Conservation (phyloP, 352 stramenopile species). For the Pythium brassicae region DNA sequence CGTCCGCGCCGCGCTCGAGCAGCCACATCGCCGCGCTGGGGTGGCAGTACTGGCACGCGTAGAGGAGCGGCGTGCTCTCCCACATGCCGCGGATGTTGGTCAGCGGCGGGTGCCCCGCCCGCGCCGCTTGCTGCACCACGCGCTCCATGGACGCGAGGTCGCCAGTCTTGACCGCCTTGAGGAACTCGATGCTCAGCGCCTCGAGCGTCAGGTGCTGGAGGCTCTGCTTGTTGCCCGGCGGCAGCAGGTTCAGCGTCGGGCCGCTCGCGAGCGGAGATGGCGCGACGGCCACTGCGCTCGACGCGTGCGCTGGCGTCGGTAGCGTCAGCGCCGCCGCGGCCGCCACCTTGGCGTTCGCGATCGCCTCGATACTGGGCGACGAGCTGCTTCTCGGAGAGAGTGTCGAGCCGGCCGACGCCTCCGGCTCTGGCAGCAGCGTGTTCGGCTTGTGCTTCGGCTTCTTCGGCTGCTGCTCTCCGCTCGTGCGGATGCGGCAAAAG, state of each 20-base stretch:
- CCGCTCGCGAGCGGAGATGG: not conserved
- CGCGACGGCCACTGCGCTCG: not conserved
- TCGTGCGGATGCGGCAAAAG: conserved; percentile 9
- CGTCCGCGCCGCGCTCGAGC: conserved; percentile 34
- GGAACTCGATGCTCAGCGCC: conserved; percentile 51
- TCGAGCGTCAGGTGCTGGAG: conserved; percentile 25
- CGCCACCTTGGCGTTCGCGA: conserved; percentile 6
- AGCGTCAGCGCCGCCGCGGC: too few species aligned
- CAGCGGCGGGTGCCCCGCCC: conserved; percentile 12
- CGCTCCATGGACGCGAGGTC: conserved; percentile 34
- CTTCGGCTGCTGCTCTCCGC: conserved; percentile 6
- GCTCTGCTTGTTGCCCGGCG: conserved; percentile 6
- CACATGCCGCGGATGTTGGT: conserved; percentile 78
- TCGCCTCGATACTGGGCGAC: conserved; percentile 5
- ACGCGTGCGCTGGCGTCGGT: not conserved
- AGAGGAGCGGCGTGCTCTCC: conserved; percentile 80
- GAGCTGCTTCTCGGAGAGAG: not conserved
- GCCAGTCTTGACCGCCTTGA: conserved; percentile 65
- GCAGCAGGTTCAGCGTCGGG: conserved; percentile 4
- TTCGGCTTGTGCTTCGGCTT: conserved; percentile 30
- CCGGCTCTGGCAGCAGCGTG: conserved; percentile 32
- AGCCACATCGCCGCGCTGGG: conserved; percentile 51
- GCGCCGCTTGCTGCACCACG: conserved; percentile 4
- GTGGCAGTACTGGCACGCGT: conserved; percentile 65
- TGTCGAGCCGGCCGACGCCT: not conserved